Base-by-base conservation (phyloP, 2,329 filamentous ascomycete species). In the Teratosphaeria destructans region DNA sequence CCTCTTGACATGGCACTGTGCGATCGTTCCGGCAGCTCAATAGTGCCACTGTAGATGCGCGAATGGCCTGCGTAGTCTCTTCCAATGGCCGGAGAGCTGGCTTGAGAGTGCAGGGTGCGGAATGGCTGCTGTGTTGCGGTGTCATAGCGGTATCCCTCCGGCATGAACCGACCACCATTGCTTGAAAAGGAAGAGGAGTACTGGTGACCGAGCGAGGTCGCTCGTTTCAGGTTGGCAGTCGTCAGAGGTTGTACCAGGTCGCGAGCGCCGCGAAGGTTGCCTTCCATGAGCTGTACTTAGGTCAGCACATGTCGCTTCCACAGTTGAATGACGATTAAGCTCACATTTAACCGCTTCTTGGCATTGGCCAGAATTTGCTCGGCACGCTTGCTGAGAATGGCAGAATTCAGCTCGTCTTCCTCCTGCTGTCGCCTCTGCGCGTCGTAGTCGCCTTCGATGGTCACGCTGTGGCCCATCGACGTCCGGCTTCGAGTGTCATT, bases 301-400 rank as follows among this genome's bases (percentile, higher is more conserved):
- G 53, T 59, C 52, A 54, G 49, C 54, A 61, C 52, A 6, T 54
- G 32, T 37, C 49, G 16, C 26, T 5, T 43, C n/a, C 10, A 19
- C 19, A 6, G 43, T 49, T 23, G 8, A 49, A 10, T 19, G 43
- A 49, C 43, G 19, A 19, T 27, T 53, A 23, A 37, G 6, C 89
- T 73, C 80, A 95, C 90, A 70, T 89, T 94, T 62, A 97, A 79
- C 66, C 91, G 82, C 72, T 85, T 87, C 77, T 96, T 96, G 35
- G 93, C 93, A 74, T 95, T 96, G 59, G 91, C 90, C 59, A 97
- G 80, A 70, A 96, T 96, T 69, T 92, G 81, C 71, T 96, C 92
- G 1, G 92, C 92, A 67, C 90, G 84, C 65, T 87, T 86, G 72
- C 90, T 93, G 63, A 95, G 76, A 27, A 89, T 85, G 16, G 82